These are phyloP conservation scores for Suaeda aralocaspica DNA, from an alignment of 148 eudicot genomes.

Conservation along the genomic window DNA sequence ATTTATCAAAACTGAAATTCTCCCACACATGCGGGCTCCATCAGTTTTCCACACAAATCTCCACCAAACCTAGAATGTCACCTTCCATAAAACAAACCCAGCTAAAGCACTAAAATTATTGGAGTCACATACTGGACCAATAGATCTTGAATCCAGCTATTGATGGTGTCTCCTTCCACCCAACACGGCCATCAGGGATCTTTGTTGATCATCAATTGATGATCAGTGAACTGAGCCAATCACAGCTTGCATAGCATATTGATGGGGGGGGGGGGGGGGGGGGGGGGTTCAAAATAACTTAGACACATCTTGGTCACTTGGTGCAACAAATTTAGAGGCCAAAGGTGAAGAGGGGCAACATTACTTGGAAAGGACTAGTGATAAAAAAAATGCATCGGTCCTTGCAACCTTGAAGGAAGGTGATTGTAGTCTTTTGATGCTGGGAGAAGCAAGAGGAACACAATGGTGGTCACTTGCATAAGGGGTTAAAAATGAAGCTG, in stretches of 20 bases:
- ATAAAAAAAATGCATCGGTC: neutral
- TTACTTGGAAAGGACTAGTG: neutral
- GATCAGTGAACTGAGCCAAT: conserved; percentile 50
- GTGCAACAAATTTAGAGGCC: neutral
- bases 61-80: neutral
- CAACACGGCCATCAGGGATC: conserved; percentile 95
- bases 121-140: conserved; percentile 66
- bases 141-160: conserved; percentile 77
- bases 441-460: neutral
- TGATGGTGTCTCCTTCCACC: conserved; percentile 89
- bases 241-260: conserved; percentile 89
- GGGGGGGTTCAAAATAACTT: too few species aligned
- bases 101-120: neutral
- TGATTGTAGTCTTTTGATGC: neutral
- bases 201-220: conserved; percentile 48
- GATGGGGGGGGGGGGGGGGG: too few species aligned
- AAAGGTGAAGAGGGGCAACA: neutral
- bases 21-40: too few species aligned
- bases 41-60: neutral
- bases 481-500: neutral
- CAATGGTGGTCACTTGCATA: neutral
- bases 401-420: neutral
- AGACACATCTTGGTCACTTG: too few species aligned
- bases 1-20: too few species aligned
- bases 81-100: neutral